phyloP scores from a whole-genome alignment of 345 rosid genomes.

The Durio zibethinus region DNA sequence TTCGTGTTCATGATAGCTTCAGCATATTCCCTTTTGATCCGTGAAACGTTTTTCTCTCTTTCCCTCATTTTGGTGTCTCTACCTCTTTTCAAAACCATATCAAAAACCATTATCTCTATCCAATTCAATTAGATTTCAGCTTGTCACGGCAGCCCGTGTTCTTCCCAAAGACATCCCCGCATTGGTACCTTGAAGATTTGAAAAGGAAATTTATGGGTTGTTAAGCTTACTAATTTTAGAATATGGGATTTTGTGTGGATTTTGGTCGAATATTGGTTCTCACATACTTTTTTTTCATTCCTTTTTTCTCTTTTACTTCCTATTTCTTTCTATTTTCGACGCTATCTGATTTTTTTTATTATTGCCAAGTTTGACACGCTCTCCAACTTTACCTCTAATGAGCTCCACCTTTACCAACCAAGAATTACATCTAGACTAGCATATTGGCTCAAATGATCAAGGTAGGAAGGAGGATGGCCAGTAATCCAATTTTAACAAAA shows the following conservation, averaged over 20 bases:
- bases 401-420: no score
- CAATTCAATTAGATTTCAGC: neutral
- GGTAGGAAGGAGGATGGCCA: no score
- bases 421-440: no score
- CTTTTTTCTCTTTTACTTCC: no score
- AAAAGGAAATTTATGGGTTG: neutral
- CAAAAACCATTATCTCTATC: neutral
- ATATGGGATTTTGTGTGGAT: neutral
- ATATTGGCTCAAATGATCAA: neutral
- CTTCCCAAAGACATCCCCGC: neutral
- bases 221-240: neutral
- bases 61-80: neutral
- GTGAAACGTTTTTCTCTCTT: neutral
- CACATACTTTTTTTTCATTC: no score
- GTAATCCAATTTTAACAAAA: no score
- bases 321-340: no score
- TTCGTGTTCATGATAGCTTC: neutral
- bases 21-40: neutral
- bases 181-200: neutral
- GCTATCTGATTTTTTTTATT: no score
- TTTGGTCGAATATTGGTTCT: neutral
- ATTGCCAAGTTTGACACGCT: no score
- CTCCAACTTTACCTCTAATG: no score
- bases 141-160: neutral
- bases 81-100: neutral